Evolutionary conservation across 2,329 filamentous ascomycete genomes (phyloP).

Genomic region (Nemania sp.): DNA sequence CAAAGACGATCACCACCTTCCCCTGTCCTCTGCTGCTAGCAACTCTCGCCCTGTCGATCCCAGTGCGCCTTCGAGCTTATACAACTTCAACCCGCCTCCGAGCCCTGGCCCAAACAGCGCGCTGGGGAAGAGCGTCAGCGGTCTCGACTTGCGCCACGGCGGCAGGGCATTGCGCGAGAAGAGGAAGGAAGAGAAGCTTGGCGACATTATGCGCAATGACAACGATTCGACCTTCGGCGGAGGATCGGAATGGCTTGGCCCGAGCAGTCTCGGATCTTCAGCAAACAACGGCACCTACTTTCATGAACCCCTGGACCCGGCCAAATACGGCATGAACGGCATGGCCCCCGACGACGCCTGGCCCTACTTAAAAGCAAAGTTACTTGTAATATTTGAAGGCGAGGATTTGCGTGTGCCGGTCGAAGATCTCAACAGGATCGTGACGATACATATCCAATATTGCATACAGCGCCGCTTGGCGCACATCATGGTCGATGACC

Average conservation of each 20-base stretch:
- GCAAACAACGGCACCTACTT: slow-evolving; percentile 48
- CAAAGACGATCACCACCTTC: slow-evolving; percentile 73
- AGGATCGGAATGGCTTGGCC: slow-evolving; percentile 56
- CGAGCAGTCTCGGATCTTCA: slow-evolving; percentile 55
- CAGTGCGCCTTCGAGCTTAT: slow-evolving; percentile 73
- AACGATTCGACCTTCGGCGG: slow-evolving; percentile 53
- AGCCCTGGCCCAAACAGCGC: slow-evolving; percentile 69
- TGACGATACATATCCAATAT: slow-evolving; percentile 77
- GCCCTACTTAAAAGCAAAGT: slow-evolving; percentile 76
- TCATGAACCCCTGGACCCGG: slow-evolving; percentile 56
- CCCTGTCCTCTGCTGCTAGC: slow-evolving; percentile 75
- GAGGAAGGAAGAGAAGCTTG: slow-evolving; percentile 71
- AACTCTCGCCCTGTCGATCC: slow-evolving; percentile 79
- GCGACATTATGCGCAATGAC: slow-evolving; percentile 51
- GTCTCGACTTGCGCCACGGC: slow-evolving; percentile 77
- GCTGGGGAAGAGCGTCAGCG: slow-evolving; percentile 83
- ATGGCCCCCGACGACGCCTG: slow-evolving; percentile 80
- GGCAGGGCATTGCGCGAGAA: slow-evolving; percentile 79
- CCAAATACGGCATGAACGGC: slow-evolving; percentile 68
- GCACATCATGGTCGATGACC: slow-evolving; percentile 73
- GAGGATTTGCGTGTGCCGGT: slow-evolving; percentile 80
- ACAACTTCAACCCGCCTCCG: slow-evolving; percentile 76
- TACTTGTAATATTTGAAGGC: slow-evolving; percentile 79
- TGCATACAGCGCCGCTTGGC: slow-evolving; percentile 76
- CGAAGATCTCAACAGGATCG: slow-evolving; percentile 81